These are phyloP conservation scores for Lenzites betulinus DNA, from an alignment of 768 basidiomycete species.

Conservation along the genomic window DNA sequence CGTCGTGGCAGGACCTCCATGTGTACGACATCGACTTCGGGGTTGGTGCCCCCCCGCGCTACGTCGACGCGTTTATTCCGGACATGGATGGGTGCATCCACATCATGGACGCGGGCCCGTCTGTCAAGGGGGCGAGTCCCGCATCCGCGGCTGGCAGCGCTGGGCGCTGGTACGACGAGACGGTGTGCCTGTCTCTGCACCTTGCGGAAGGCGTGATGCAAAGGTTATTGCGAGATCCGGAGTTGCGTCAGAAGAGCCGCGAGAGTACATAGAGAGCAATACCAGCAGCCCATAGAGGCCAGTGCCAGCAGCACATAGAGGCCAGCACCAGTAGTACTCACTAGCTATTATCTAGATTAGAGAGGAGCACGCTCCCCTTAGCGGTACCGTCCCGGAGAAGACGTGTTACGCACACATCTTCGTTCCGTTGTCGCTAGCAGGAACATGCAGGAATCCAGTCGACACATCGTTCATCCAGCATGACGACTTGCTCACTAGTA, in stretches of 20 bases:
- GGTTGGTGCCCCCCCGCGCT: not conserved
- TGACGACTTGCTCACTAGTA: too few relatives aligned
- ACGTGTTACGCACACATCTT: too few relatives aligned
- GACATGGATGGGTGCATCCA: constrained; percentile 36
- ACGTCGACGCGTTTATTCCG: not conserved
- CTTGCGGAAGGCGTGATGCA: not conserved
- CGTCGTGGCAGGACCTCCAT: not conserved
- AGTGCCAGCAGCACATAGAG: too few relatives aligned
- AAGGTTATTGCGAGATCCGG: constrained; percentile 2
- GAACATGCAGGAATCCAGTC: too few relatives aligned
- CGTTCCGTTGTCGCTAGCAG: too few relatives aligned
- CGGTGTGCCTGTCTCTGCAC: constrained; percentile 10
- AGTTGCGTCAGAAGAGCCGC: not conserved
- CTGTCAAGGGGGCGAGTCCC: not conserved
- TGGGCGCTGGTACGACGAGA: constrained; percentile 8
- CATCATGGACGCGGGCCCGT: constrained; percentile 31
- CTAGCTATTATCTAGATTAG: too few relatives aligned
- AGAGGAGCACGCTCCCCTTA: too few relatives aligned
- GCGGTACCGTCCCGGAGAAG: too few relatives aligned
- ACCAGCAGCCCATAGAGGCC: too few relatives aligned
- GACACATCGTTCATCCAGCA: too few relatives aligned
- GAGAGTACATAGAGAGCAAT: not conserved
- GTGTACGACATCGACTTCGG: not conserved
- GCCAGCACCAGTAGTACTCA: too few relatives aligned
- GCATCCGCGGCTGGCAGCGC: not conserved